Percentiles rank a stretch among this genome's conserved stretches.
Evolutionary conservation across 164 flowering plant species (phyloP).

Genomic region (Annona squamosa): DNA sequence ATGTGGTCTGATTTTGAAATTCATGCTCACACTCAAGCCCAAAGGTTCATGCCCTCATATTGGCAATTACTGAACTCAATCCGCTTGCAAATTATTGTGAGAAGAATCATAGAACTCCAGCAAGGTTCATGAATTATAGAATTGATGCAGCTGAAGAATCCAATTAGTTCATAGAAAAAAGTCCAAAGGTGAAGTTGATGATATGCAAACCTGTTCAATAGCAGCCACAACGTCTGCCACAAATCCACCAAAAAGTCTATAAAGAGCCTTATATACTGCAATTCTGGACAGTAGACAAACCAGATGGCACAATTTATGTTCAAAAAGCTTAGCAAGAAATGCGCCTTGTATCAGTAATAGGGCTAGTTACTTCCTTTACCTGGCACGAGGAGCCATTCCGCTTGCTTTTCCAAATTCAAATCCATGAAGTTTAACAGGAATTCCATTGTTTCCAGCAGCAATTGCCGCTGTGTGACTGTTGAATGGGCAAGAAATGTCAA

Average conservation of each 20-base stretch:
- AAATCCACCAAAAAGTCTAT: conserved; percentile 95
- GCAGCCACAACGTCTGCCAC: conserved; percentile 98
- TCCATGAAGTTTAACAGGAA: conserved; percentile 85
- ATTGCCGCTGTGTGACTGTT: conserved; percentile 95
- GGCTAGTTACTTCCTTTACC: conserved; percentile 32
- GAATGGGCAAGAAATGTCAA: conserved; percentile 28
- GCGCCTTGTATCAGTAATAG: background rate
- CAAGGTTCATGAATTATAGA: no score
- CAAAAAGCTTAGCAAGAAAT: background rate
- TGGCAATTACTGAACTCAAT: no score
- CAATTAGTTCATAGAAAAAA: no score
- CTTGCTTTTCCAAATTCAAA: conserved; percentile 95
- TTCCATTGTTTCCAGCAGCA: conserved; percentile 98
- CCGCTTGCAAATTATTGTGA: no score
- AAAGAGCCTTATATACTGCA: conserved; percentile 97
- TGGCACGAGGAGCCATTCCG: conserved; percentile 99
- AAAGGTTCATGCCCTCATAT: no score
- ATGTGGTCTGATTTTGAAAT: no score
- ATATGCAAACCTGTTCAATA: conserved; percentile 71
- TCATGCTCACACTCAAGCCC: no score
- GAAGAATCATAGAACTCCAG: no score
- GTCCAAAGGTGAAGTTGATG: no score
- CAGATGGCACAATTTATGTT: background rate
- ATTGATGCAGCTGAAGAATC: no score
- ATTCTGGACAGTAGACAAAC: conserved; percentile 38